Conservation (phyloP, 2,329 filamentous ascomycete species). For the Verticillium dahliae region DNA sequence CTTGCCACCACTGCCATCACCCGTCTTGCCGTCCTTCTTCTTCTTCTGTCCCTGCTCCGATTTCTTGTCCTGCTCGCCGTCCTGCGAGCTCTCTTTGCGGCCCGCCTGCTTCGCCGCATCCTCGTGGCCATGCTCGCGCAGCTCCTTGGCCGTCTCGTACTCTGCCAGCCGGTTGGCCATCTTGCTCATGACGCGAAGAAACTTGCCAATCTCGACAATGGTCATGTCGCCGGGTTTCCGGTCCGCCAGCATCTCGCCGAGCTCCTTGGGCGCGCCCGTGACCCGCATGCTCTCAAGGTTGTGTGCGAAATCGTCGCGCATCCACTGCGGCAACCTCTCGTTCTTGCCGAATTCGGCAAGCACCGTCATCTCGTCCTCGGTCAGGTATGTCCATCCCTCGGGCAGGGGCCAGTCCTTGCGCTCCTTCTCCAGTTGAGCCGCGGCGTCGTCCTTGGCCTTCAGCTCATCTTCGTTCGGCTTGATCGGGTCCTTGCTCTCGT, state of each 20-base stretch:
- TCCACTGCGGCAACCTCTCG: conserved; percentile 55
- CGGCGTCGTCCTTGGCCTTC: conserved; percentile 4
- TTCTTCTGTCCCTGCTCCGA: conserved; percentile 11
- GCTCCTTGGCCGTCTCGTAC: conserved; percentile 8
- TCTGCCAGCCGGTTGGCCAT: conserved; percentile 38
- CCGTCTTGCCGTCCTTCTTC: conserved; percentile 5
- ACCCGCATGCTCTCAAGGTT: conserved; percentile 57
- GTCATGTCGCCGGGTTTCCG: conserved; percentile 40
- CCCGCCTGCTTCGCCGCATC: conserved; percentile 7
- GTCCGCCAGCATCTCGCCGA: conserved; percentile 50
- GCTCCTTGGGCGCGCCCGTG: conserved; percentile 63
- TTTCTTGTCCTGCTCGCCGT: conserved; percentile 10
- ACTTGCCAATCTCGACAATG: conserved; percentile 47
- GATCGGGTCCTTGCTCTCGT: conserved; percentile 16
- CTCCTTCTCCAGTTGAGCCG: conserved; percentile 13
- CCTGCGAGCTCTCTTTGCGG: conserved; percentile 4
- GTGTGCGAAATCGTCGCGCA: conserved; percentile 52
- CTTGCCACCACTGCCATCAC: conserved; percentile 19
- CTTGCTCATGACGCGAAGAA: conserved; percentile 49
- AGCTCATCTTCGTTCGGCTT: conserved; percentile 14
- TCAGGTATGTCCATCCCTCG: conserved; percentile 40
- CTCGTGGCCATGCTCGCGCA: conserved; percentile 7
- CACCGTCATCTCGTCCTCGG: conserved; percentile 38
- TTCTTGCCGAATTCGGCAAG: conserved; percentile 51
- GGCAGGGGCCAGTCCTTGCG: conserved; percentile 27